Evolutionary conservation across 2,329 filamentous ascomycete genomes (phyloP).

Genomic region (Lachnellula arida): DNA sequence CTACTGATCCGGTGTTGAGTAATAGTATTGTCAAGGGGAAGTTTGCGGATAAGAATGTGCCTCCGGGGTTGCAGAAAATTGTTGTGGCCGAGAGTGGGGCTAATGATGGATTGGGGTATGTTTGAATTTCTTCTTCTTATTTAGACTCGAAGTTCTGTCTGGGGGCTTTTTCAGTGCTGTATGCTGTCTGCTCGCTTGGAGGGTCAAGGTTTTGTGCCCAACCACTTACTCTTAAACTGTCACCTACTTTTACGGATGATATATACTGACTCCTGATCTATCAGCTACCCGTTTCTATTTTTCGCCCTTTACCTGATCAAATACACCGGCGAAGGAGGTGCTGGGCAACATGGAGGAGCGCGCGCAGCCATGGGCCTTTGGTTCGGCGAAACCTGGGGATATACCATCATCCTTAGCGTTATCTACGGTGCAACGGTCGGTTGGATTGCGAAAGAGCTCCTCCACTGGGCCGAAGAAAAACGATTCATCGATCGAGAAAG

Average conservation of each 20-base stretch:
- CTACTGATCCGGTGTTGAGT: conserved; percentile 82
- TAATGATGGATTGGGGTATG: conserved; percentile 67
- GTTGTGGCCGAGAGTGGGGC: conserved; percentile 78
- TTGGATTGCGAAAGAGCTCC: conserved; percentile 73
- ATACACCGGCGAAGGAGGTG: conserved; percentile 57
- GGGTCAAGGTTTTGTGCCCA: no score
- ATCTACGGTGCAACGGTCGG: conserved; percentile 73
- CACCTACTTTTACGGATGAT: neutral
- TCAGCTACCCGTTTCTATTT: conserved; percentile 78
- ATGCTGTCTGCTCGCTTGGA: neutral
- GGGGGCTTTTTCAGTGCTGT: neutral
- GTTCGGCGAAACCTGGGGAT: conserved; percentile 83
- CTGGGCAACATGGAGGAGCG: conserved; percentile 52
- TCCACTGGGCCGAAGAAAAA: conserved; percentile 78
- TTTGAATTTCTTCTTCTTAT: conserved; percentile 31
- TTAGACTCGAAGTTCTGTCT: neutral
- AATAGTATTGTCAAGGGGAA: conserved; percentile 91
- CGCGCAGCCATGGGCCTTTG: conserved; percentile 68
- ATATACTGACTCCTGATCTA: neutral
- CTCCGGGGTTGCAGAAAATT: conserved; percentile 73
- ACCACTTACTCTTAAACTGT: neutral
- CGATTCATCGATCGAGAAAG: conserved; percentile 52
- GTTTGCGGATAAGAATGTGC: conserved; percentile 88
- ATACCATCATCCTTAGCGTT: conserved; percentile 74
- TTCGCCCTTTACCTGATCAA: conserved; percentile 79